Evolutionary conservation across 2,329 filamentous ascomycete species (phyloP), one percentile per base, ranked within the genome.

Genomic region (Annulohypoxylon truncatum): DNA sequence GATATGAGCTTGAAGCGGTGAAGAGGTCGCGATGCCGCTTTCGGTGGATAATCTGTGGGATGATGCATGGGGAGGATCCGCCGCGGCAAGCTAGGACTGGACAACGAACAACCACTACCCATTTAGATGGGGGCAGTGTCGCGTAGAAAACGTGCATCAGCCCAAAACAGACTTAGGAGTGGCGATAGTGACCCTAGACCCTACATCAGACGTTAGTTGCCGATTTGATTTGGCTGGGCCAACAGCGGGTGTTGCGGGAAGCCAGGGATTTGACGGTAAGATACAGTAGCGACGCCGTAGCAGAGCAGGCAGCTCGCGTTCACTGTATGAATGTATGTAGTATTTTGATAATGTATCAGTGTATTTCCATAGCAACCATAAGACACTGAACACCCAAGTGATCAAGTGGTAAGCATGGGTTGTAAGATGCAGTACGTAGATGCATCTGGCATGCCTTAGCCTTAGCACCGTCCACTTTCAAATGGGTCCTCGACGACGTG

Each of bases 401-500:
- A 22, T 20, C 8, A 22, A 20, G 22, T 42, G 38, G 38, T 42
- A 64, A 55, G 42, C 51, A 40, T 62, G 38, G 62, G 62, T 51
- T 50, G 61, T 38, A 18, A 58, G 58, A 63, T 56, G 61, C 50
- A 61, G 46, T 38, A 15, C n/a, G 29, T 54, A 51, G 67, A 70
- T 70, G 69, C 69, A 68, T 73, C 71, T 71, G 57, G 63, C 67
- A 68, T 74, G 70, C 67, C 55, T 73, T 42, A 42, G 38, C 38
- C 38, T 48, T 71, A 71, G 69, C 54, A 64, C 52, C 52, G 51
- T 47, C 61, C 61, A 64, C 66, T 57, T 65, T 26, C 59, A 53
- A 51, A 72, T 69, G 71, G 73, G 64, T 64, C 65, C 61, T 28
- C 69, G 57, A 72, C 73, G 66, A 74, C 71, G 73, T 75, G 73